Conservation (phyloP, 352 stramenopile genomes). For the Thalassiosira pacifica region DNA sequence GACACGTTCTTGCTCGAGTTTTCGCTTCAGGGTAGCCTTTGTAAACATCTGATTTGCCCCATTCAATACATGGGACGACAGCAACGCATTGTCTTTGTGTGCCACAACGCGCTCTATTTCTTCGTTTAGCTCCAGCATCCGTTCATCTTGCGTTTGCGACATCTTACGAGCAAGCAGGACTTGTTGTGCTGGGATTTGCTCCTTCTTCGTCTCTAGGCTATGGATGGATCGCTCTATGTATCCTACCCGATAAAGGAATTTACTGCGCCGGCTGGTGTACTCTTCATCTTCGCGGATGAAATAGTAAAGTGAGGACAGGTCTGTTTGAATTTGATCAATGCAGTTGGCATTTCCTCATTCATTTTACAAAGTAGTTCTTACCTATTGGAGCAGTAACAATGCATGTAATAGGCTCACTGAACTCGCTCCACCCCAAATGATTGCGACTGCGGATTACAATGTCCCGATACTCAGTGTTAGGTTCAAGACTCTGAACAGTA, state of each 20-base stretch:
- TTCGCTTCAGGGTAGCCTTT: slow-evolving; percentile 64
- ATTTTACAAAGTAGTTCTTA: slow-evolving; percentile 18
- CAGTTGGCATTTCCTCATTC: too few relatives aligned
- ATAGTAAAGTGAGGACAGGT: neutral
- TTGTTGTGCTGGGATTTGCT: slow-evolving; percentile 53
- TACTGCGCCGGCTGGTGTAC: slow-evolving; percentile 15
- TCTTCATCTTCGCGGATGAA: slow-evolving; percentile 21
- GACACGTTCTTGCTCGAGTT: slow-evolving; percentile 71
- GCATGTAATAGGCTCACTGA: slow-evolving; percentile 36
- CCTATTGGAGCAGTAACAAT: slow-evolving; percentile 36
- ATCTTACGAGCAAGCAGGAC: slow-evolving; percentile 51
- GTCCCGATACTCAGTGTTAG: slow-evolving; percentile 41
- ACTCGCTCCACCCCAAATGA: slow-evolving; percentile 45
- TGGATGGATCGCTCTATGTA: slow-evolving; percentile 48
- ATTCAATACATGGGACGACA: slow-evolving; percentile 73
- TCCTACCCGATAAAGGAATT: slow-evolving; percentile 59
- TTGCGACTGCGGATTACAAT: slow-evolving; percentile 40
- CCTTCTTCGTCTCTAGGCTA: slow-evolving; percentile 19
- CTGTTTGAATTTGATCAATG: neutral
- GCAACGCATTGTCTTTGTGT: slow-evolving; percentile 57
- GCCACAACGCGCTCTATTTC: slow-evolving; percentile 72
- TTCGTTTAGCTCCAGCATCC: slow-evolving; percentile 63
- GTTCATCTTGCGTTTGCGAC: slow-evolving; percentile 53
- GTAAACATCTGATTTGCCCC: slow-evolving; percentile 71
- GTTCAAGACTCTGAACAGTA: slow-evolving; percentile 30